Evolutionary conservation across 2,329 filamentous ascomycete species (phyloP).

Genomic region (Epichloe elymi): DNA sequence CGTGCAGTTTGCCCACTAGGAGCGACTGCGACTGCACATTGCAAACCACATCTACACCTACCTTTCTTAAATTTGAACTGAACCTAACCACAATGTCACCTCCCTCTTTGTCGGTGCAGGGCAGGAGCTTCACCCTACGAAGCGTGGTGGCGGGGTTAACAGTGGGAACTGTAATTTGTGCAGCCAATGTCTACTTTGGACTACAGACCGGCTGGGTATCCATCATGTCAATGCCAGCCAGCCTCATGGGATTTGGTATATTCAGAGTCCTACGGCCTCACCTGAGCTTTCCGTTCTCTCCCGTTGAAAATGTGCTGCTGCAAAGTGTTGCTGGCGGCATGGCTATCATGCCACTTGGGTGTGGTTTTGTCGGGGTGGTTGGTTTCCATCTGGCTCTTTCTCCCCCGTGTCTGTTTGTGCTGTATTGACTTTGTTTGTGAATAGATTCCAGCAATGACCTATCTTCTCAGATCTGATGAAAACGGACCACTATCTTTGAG

Average conservation of each 20-base stretch:
- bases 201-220: conserved; percentile 64
- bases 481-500: conserved; percentile 61
- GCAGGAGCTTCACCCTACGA: conserved; percentile 70
- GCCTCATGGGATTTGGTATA: conserved; percentile 85
- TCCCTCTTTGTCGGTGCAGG: conserved; percentile 17
- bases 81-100: background rate
- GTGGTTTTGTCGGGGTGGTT: conserved; percentile 83
- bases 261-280: conserved; percentile 69
- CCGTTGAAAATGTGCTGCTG: conserved; percentile 91
- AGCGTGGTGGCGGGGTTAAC: conserved; percentile 66
- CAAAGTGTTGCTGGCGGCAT: conserved; percentile 93
- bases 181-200: conserved; percentile 98
- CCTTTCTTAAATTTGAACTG: too few species aligned
- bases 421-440: conserved; percentile 3
- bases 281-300: conserved; percentile 71
- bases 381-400: conserved; percentile 13
- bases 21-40: background rate
- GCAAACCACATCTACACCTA: background rate
- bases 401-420: background rate
- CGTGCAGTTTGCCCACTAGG: background rate
- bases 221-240: conserved; percentile 94
- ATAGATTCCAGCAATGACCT: conserved; percentile 77
- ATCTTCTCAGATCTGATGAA: conserved; percentile 64
- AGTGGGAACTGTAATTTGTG: conserved; percentile 85
- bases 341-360: conserved; percentile 91